A percentile compares a stretch with the other conserved stretches of the same genome.
Conservation (phyloP, 768 basidiomycete genomes). For the Suillus luteus region DNA sequence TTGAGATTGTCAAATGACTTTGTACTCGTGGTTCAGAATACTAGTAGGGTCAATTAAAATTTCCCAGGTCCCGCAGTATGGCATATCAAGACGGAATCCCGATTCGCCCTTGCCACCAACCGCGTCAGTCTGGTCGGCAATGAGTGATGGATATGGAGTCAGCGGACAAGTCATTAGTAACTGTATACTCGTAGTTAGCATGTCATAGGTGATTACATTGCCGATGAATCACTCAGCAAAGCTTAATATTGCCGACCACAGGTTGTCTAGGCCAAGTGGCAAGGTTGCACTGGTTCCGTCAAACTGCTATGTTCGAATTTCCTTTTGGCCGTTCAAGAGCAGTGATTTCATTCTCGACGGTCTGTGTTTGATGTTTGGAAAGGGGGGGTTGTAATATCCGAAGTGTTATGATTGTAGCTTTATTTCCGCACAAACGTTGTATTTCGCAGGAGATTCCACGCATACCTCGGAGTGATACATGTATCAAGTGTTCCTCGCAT, state of each 20-base stretch:
- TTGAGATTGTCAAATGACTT: neutral
- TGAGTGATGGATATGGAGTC: neutral
- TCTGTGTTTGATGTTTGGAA: neutral
- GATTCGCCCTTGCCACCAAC: neutral
- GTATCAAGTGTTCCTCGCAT: neutral
- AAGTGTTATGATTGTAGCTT: neutral
- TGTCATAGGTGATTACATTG: neutral
- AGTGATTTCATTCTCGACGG: neutral
- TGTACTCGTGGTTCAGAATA: neutral
- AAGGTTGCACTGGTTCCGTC: neutral
- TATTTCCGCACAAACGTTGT: neutral
- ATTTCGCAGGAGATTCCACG: constrained; percentile 1
- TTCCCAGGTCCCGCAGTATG: neutral
- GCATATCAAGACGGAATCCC: neutral
- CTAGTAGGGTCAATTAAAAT: neutral
- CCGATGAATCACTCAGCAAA: neutral
- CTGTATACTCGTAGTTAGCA: neutral
- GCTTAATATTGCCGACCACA: neutral
- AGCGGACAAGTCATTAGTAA: neutral
- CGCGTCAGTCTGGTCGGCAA: neutral
- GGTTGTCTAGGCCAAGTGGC: neutral
- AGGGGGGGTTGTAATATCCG: neutral
- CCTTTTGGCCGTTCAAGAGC: neutral
- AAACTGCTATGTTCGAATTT: neutral
- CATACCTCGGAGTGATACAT: neutral